Evolutionary conservation across 305 asterid species (phyloP), one percentile per base, ranked within the genome.

Genomic region (Solanum hybrid): DNA sequence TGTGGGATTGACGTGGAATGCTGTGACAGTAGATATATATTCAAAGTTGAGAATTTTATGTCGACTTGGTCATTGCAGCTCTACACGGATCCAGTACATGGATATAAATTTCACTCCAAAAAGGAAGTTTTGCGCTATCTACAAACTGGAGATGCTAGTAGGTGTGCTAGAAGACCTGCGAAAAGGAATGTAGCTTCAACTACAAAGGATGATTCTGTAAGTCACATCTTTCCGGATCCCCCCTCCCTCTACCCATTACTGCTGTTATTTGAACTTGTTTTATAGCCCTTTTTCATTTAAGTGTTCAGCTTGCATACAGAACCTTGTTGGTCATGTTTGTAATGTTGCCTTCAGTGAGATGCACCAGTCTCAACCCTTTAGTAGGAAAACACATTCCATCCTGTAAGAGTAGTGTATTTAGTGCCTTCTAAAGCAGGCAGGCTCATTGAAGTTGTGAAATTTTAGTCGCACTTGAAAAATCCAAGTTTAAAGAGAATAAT

Each of bases 11-110:
- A 57, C 28, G 61, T 51, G 64, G 78, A n/a, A 61, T 88, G 86
- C 33, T 12, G 20, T 33, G 14, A 29, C 40, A 46, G 37, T 76
- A 18, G n/a, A 40, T 64, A 64, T 51, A 67, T 35, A 67, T 36
- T 84, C 69, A 24, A 88, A 46, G 86, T 42, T 88, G 71, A 76
- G 75, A 88, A 78, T 88, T 61, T 76, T 57, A 46, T 76, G 36
- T 20, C 20, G 8, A 40, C 90, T 88, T 89, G 40, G 24, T 89
- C 89, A 77, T 75, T 40, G 91, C 97, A 95, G 99, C 92, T 75
- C 83, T 96, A 95, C 92, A 93, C 86, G 8, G 95, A 94, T 67
- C 92, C 93, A 11, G 87, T 83, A 13, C 92, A 93, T 91, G 96
- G 95, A 51, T 93, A 93, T 86, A 86, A 29, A n/a, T 94, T 94